Evolutionary conservation across 2,329 filamentous ascomycete species (phyloP), one percentile per base, ranked within the genome.

Genomic region (Botrytis byssoidea): DNA sequence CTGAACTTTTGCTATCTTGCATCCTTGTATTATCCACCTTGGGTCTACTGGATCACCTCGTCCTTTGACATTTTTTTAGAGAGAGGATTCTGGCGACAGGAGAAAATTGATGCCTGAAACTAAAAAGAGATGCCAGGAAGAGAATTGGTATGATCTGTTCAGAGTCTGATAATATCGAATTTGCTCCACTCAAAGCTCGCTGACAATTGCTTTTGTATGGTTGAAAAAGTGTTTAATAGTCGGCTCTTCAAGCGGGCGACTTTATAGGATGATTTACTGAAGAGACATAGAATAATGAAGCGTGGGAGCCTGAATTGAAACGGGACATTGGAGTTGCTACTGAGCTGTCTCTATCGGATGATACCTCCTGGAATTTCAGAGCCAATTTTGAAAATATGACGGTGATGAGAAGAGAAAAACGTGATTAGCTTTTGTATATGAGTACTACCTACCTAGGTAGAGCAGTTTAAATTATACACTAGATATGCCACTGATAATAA

Each of bases 1-100:
- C 25, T 68, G 32, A 55, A 55, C 35, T 68, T 37, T 55, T 68
- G 32, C 14, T 40, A 18, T 67, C 40, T n/a, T 35, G 40, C 2
- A 32, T 48, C 16, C 7, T n/a, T 18, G n/a, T 61, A 4, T 40
- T 18, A 7, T 63, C 8, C 2, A 16, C 20, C 35, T 22, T 29
- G 2, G 14, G n/a, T 29, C 3, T 29, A 18, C 3, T 18, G 1
- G 22, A n/a, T 10, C 14, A 25, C 14, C 25, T n/a, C 1, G 3
- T 63, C 16, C 25, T 9, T 40, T 40, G 18, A 10, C 14, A 3
- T 40, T 63, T n/a, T n/a, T 40, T 9, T 18, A 7, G 6, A 42
- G 46, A 48, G 46, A 48, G 20, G 7, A n/a, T 40, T 42, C 32
- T 14, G 60, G 25, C 35, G 14, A 25, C 35, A 10, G 7, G 6